phyloP scores from a whole-genome alignment of 441 rosid species.

The Eruca vesicaria region DNA sequence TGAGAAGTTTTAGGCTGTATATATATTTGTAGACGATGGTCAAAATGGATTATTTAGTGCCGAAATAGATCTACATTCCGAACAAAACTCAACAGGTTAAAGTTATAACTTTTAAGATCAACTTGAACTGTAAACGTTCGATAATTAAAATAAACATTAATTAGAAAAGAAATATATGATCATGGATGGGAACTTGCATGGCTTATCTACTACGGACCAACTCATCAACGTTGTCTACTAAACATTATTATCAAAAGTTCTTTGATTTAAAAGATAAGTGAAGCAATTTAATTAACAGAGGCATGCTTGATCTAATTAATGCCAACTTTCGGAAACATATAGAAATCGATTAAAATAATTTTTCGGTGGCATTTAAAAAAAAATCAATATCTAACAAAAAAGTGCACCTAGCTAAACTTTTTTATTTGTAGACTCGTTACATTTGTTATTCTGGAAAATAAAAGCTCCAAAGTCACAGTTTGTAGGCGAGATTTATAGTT shows the following conservation, averaged over 20 bases:
- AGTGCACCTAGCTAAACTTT: background rate
- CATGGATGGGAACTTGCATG: constrained; percentile 26
- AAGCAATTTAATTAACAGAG: constrained; percentile 11
- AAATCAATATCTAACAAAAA: background rate
- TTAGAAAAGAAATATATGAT: background rate
- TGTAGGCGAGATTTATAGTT: background rate
- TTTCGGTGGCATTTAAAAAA: constrained; percentile 7
- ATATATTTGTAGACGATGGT: too few relatives aligned
- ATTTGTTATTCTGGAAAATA: background rate
- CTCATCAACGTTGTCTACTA: constrained; percentile 18
- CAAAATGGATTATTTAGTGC: background rate
- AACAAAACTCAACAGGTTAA: background rate
- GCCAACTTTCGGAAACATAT: constrained; percentile 21
- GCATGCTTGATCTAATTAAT: constrained; percentile 37
- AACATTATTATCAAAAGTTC: constrained; percentile 27
- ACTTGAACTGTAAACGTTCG: background rate
- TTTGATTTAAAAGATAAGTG: constrained; percentile 13
- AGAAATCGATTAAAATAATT: background rate
- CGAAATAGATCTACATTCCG: background rate
- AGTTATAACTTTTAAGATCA: background rate
- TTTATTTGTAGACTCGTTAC: background rate
- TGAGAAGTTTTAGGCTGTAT: background rate
- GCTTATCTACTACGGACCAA: constrained; percentile 33
- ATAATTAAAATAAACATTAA: background rate
- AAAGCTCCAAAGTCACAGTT: constrained; percentile 2